phyloP scores from a whole-genome alignment of 2,329 filamentous ascomycete species.

The Calonectria pseudoturangicola region DNA sequence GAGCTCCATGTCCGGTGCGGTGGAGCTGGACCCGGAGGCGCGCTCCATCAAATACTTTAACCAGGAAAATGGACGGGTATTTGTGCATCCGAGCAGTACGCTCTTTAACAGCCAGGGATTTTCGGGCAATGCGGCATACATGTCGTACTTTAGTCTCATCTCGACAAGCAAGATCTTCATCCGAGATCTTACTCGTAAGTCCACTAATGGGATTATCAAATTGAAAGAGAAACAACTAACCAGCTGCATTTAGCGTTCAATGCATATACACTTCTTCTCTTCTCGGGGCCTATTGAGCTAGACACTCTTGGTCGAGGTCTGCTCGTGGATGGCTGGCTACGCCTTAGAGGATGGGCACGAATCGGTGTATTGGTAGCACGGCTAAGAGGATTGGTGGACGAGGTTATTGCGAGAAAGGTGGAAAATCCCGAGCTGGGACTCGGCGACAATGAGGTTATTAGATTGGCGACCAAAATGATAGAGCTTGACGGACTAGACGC shows the following conservation, averaged over 20 bases:
- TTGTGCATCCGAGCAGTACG: slow-evolving; percentile 92
- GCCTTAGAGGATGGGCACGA: slow-evolving; percentile 91
- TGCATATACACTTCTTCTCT: slow-evolving; percentile 89
- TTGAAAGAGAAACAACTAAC: not conserved
- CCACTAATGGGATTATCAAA: not conserved
- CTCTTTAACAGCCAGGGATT: slow-evolving; percentile 90
- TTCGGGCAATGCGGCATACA: slow-evolving; percentile 82
- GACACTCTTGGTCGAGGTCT: slow-evolving; percentile 92
- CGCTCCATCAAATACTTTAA: slow-evolving; percentile 94
- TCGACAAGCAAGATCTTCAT: slow-evolving; percentile 94
- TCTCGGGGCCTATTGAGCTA: slow-evolving; percentile 88
- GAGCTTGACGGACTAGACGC: slow-evolving; percentile 92
- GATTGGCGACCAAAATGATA: slow-evolving; percentile 85
- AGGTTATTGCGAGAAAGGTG: slow-evolving; percentile 86
- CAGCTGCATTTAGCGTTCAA: slow-evolving; percentile 82
- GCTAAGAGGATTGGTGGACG: slow-evolving; percentile 90
- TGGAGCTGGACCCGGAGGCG: slow-evolving; percentile 95
- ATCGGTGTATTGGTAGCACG: slow-evolving; percentile 93
- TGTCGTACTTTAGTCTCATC: slow-evolving; percentile 95
- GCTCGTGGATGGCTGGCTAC: slow-evolving; percentile 93
- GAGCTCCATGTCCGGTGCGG: slow-evolving; percentile 88
- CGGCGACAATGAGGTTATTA: slow-evolving; percentile 80
- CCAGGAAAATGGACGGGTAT: slow-evolving; percentile 89
- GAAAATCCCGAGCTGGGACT: slow-evolving; percentile 81
- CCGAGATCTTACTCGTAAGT: slow-evolving; percentile 89